phyloP scores from a whole-genome alignment of 805 yeast genomes.

The Wickerhamiella allomyrinae region DNA sequence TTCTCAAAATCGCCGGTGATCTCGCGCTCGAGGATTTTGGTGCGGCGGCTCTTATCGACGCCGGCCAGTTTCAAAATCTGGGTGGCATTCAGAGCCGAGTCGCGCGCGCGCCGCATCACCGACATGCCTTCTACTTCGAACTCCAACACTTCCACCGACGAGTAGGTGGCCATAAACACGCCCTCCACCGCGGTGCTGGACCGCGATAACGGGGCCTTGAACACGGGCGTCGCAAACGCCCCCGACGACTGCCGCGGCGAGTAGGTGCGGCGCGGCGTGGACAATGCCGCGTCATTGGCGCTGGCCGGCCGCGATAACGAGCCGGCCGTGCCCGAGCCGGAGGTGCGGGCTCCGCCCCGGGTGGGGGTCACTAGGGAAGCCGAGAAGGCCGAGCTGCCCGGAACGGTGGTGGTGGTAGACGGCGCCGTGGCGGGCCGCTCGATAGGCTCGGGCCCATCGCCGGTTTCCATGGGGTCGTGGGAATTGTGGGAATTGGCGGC shows the following conservation, averaged over 20 bases:
- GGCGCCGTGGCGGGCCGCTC: background rate
- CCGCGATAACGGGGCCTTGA: background rate
- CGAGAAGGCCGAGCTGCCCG: background rate
- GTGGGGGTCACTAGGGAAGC: background rate
- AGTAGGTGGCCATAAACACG: conserved; percentile 48
- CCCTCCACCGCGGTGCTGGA: conserved; percentile 3
- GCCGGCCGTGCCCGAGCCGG: background rate
- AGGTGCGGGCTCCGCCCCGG: background rate
- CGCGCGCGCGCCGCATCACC: conserved; percentile 50
- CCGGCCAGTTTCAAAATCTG: conserved; percentile 58
- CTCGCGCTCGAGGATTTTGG: conserved; percentile 49
- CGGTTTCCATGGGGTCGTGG: too few species aligned
- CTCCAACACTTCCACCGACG: conserved; percentile 47
- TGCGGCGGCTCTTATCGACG: conserved; percentile 48
- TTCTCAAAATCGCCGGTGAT: conserved; percentile 54
- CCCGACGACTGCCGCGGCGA: background rate
- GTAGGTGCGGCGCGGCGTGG: background rate
- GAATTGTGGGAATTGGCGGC: background rate
- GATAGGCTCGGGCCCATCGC: too few species aligned
- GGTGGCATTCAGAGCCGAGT: conserved; percentile 58
- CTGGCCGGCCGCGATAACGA: too few species aligned
- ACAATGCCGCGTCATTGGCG: background rate
- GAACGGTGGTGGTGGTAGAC: background rate
- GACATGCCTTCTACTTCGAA: conserved; percentile 46
- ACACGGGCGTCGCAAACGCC: background rate